Base-by-base conservation (phyloP, 2,329 filamentous ascomycete species). In the Beauveria rudraprayagi region DNA sequence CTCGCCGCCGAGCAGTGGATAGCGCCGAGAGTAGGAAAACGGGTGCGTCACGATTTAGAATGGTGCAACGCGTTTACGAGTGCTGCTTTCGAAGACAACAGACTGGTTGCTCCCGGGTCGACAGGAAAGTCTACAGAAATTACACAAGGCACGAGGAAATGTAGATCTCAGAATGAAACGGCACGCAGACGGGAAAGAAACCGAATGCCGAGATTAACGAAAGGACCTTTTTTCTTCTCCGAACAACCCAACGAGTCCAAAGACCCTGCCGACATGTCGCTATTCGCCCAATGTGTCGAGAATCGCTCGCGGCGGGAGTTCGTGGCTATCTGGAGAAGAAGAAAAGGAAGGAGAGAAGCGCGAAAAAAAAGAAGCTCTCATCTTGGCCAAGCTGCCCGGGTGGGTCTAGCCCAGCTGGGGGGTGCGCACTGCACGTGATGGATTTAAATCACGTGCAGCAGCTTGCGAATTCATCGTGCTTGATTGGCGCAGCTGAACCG, bases 111-210 rank as follows among this genome's bases (percentile, higher is more conserved):
- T 34, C 5, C 4, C 10, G 30, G 5, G 10, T 34, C 30, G 10
- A 3, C 10, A 11, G 11, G 30, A 10, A 14, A 17, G 5, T 22
- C 10, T 52, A 52, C 50, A 52, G 14, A 34, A 14, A 10, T 22
- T 17, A 11, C 50, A 19, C 10, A 19, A 10, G 30, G 11, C 37
- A 16, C 10, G n/a, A 26, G 1, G 22, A 64, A 74, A 78, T 82
- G 80, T 82, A 80, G 79, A 82, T 82, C 79, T 79, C 78, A 75
- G 76, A 80, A 80, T 82, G 80, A 82, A 82, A 82, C 80, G 76
- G 73, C 75, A 76, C 73, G 72, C 76, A 77, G 78, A 82, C 75
- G 72, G 76, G 72, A 68, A 65, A 56, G 54, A 65, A 62, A 73
- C 73, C 75, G 75, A 75, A 67, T 75, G 77, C 73, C 77, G 80